phyloP scores from a whole-genome alignment of 352 stramenopile species.

The Phytophthora ramorum region DNA sequence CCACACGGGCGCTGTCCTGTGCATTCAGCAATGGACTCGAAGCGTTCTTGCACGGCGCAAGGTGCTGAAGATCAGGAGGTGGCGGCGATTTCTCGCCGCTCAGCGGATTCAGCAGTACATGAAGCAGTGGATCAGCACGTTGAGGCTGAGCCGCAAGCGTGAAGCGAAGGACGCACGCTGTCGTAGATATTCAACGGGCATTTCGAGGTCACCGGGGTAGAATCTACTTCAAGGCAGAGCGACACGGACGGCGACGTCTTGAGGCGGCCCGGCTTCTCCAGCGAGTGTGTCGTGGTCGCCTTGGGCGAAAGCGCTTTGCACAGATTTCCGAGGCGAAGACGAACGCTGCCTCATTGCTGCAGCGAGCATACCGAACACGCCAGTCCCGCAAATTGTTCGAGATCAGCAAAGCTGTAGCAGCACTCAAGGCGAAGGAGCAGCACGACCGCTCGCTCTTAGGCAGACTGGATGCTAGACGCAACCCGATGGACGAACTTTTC shows the following conservation, averaged over 20 bases:
- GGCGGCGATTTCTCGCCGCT: slow-evolving; percentile 49
- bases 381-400: slow-evolving; percentile 58
- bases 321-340: slow-evolving; percentile 41
- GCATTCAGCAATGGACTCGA: slow-evolving; percentile 61
- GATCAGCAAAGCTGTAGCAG: slow-evolving; percentile 57
- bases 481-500: slow-evolving; percentile 75
- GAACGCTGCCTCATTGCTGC: slow-evolving; percentile 44
- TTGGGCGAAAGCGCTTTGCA: slow-evolving; percentile 39
- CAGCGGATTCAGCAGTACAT: slow-evolving; percentile 63
- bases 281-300: slow-evolving; percentile 35
- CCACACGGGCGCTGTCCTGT: slow-evolving; percentile 45
- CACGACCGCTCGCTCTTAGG: slow-evolving; percentile 61
- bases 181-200: slow-evolving; percentile 49
- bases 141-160: slow-evolving; percentile 41
- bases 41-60: slow-evolving; percentile 43
- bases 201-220: slow-evolving; percentile 53
- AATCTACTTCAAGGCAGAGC: slow-evolving; percentile 33
- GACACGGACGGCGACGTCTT: slow-evolving; percentile 38
- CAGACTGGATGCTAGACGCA: slow-evolving; percentile 57
- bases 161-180: slow-evolving; percentile 48
- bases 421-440: slow-evolving; percentile 65
- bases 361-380: slow-evolving; percentile 55
- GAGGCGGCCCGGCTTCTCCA: slow-evolving; percentile 43
- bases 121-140: slow-evolving; percentile 50
- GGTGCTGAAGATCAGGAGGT: slow-evolving; percentile 54